Evolutionary conservation across 202 grass and related monocot species (phyloP).

Genomic region (Zoysia matrella): DNA sequence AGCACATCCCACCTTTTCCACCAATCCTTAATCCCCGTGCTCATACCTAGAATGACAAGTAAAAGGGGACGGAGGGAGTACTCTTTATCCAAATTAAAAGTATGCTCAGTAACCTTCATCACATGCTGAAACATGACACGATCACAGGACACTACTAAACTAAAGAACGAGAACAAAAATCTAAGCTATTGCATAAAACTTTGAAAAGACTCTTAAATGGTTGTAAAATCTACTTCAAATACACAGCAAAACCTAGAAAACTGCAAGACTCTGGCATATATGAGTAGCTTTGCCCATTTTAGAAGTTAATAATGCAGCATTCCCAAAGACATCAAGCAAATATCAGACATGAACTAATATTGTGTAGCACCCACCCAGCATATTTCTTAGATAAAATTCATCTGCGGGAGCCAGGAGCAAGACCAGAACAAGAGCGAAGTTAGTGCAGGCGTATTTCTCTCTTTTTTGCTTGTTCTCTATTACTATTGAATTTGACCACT

Average conservation of each 20-base stretch:
- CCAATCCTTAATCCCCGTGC: no score
- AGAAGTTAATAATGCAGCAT: not conserved
- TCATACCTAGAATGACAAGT: no score
- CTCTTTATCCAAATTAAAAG: not conserved
- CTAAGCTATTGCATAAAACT: not conserved
- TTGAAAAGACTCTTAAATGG: not conserved
- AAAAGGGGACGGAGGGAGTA: no score
- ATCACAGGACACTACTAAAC: not conserved
- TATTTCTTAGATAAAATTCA: slow-evolving; percentile 8
- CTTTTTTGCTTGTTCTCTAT: not conserved
- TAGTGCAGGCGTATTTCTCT: not conserved
- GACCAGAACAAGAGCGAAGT: not conserved
- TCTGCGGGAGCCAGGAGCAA: not conserved
- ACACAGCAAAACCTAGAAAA: slow-evolving; percentile 3
- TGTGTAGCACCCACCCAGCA: not conserved
- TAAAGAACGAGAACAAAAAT: not conserved
- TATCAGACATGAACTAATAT: slow-evolving; percentile 6
- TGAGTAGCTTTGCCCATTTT: not conserved
- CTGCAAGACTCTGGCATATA: slow-evolving; percentile 7
- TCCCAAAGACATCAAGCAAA: not conserved
- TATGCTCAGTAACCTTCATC: slow-evolving; percentile 1
- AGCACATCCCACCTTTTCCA: no score
- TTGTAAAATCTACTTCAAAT: slow-evolving; percentile 14
- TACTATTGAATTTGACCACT: not conserved
- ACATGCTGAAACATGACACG: not conserved